Base-by-base conservation (phyloP, 768 basidiomycete species). In the Kwoniella mangroviensis region DNA sequence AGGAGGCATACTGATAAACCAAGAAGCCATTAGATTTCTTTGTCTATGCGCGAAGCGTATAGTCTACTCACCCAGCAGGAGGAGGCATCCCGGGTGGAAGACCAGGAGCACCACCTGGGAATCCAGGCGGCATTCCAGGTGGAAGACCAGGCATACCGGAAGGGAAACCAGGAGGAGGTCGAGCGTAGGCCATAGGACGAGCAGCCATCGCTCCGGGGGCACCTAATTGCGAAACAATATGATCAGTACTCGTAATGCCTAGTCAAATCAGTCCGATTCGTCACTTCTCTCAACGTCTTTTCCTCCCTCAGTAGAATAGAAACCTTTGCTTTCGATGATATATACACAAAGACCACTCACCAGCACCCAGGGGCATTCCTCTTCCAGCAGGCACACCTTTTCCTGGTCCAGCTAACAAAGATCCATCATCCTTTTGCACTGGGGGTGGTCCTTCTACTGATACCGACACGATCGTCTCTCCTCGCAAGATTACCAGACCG, bases 371-470 rank as follows among this genome's bases (percentile, higher is more conserved):
- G 22, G 93, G 93, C 89, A 98, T 96, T 67, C 96, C 96, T 76
- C 96, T 90, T 75, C 96, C 95, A 52, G 95, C 96, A 82, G 95
- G 93, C 87, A 94, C 90, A 75, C 95, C 96, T 71, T 93, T 89
- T 72, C 96, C 96, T 81, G 96, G 93, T 63, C 96, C 96, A 71
- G 87, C 87, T 74, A 92, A 89, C 89, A 82, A 88, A 79, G 88
- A 90, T 85, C 92, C 92, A 81, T 95, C 93, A 28, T 95, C 95
- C 67, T 92, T 92, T 22, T 90, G 89, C 24, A 91, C 88, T 11
- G 96, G 94, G 42, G 96, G 96, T 3, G 95, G 95, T 12, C 95
- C 96, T 84, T 97, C 96, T 19, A 98, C 94, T 66, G 89, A 91
- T 75, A 98, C 86, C 78, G 92, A 94, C 78, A 99, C 96, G 51